Base-by-base conservation (phyloP, 2,329 filamentous ascomycete species). In the Epichloe festucae region DNA sequence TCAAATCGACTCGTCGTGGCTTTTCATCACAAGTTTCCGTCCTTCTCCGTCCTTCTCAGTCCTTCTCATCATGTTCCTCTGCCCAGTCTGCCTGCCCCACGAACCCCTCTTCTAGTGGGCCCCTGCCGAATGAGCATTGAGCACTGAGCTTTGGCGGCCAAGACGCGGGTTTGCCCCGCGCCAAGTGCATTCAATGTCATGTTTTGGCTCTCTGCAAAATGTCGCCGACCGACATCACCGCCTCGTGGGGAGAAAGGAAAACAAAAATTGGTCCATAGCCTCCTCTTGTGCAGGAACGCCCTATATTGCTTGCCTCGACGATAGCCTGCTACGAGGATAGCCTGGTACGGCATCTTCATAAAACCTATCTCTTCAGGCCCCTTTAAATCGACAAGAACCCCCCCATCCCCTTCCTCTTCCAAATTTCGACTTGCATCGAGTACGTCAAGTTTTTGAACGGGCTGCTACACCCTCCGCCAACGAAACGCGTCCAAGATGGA, bases 401-500 rank as follows among this genome's bases (percentile, higher is more conserved):
- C 7, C 27, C 27, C 17, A 17, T 17, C 17, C 8, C 27, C 27
- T 17, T 23, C 7, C 4, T 47, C 21, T 39, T 6, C 14, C 35
- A 38, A 39, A 47, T 17, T 23, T 4, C 14, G 17, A n/a, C 19
- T 38, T 21, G 27, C 15, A 21, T 15, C 14, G 21, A 23, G 5
- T 43, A 21, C 41, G 41, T 6, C 19, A 11, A 23, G 21, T 17
- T 12, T 38, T 38, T 27, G 31, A 31, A 17, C 40, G 17, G 41
- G 41, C 41, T 43, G 19, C 19, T 39, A 43, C 19, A 7, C 6
- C n/a, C 49, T 17, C 47, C 51, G 34, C 35, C 41, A 52, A 53
- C 51, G 46, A 53, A 31, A 36, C 34, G 36, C 27, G 31, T 34
- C 56, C 62, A 63, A 56, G 62, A 95, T 95, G 89, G 90, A 95